Conservation (phyloP, 208 protist genomes). For the Balamuthia mandrillaris region DNA sequence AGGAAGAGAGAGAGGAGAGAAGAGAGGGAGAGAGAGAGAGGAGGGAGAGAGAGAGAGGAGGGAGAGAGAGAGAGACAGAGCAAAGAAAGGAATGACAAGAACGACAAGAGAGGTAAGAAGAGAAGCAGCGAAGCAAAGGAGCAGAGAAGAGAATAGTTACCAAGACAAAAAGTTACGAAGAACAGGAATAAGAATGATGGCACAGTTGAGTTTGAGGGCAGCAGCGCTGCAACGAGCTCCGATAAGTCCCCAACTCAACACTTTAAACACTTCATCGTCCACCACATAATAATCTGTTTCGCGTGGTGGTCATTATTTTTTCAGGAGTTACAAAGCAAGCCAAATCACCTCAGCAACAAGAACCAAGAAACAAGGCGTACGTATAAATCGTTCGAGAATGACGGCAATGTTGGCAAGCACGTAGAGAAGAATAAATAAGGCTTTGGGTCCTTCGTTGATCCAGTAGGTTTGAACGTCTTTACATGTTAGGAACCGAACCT, state of each 20-base stretch:
- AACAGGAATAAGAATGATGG: constrained; percentile 65
- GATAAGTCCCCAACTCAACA: constrained; percentile 12
- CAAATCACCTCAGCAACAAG: background rate
- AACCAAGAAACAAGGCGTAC: background rate
- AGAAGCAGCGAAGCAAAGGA: too few species aligned
- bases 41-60: too few species aligned
- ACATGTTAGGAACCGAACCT: too few species aligned
- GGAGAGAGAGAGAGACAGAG: too few species aligned
- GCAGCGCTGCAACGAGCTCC: constrained; percentile 38
- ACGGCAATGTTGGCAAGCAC: constrained; percentile 37
- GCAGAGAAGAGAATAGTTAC: too few species aligned
- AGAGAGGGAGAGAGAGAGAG: too few species aligned
- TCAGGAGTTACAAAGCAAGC: too few species aligned
- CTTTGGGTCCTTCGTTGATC: constrained; percentile 56
- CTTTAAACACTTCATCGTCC: background rate
- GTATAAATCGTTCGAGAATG: background rate
- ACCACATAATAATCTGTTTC: background rate
- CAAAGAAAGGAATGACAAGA: too few species aligned
- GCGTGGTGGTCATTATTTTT: too few species aligned
- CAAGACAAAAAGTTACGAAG: constrained; percentile 66
- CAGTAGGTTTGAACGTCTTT: constrained; percentile 42
- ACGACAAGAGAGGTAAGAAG: too few species aligned
- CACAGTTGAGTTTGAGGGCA: constrained; percentile 60
- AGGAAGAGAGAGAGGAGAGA: too few species aligned
- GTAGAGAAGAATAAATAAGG: constrained; percentile 48